phyloP scores from a whole-genome alignment of 495 filamentous ascomycete genomes.

The Zalerion maritima region DNA sequence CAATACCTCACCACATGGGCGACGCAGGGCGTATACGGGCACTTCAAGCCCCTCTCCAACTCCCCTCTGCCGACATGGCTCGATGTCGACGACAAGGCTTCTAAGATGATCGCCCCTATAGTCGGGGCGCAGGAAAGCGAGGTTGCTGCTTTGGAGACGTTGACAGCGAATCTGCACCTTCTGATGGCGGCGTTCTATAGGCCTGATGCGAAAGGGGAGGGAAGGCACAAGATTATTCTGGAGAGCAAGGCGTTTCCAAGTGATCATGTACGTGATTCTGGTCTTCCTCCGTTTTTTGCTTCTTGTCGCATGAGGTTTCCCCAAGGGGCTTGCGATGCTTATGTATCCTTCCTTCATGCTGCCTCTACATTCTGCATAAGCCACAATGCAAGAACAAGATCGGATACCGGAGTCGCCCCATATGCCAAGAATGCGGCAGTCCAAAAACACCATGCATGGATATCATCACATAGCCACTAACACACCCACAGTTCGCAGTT shows the following conservation, averaged over 20 bases:
- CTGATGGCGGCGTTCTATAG: conserved; percentile 86
- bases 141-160: conserved; percentile 84
- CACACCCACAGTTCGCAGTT: conserved; percentile 54
- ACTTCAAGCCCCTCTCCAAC: conserved; percentile 72
- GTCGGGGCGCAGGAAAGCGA: conserved; percentile 71
- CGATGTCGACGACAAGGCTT: conserved; percentile 57
- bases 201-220: conserved; percentile 51
- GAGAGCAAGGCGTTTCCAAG: conserved; percentile 92
- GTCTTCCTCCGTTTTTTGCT: not conserved
- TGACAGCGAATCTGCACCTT: conserved; percentile 85
- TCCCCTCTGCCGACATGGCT: conserved; percentile 68
- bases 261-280: conserved; percentile 47
- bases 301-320: not conserved
- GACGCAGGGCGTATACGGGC: conserved; percentile 82
- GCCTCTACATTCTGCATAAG: no score
- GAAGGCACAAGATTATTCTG: conserved; percentile 76
- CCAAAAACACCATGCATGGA: no score
- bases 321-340: no score
- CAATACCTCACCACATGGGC: conserved; percentile 79
- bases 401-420: no score
- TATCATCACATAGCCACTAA: not conserved
- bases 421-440: no score
- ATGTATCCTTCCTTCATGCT: no score
- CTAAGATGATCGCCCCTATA: conserved; percentile 61
- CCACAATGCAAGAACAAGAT: no score